A percentile compares a stretch with the other conserved stretches of the same genome.
Evolutionary conservation across 768 basidiomycete species (phyloP).

Genomic region (Russula compacta): DNA sequence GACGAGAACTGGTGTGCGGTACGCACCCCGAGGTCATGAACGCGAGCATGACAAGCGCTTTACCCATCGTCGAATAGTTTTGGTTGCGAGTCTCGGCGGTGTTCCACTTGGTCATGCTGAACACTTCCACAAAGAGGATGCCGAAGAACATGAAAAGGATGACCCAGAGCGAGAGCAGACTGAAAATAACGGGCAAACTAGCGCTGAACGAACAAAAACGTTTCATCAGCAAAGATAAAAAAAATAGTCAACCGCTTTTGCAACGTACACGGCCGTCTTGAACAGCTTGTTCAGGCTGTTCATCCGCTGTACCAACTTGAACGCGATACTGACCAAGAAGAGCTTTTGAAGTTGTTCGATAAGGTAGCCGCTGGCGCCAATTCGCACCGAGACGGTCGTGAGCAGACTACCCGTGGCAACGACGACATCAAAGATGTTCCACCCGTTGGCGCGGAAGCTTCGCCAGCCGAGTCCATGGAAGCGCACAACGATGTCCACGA

Average conservation of each 20-base stretch:
- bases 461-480: constrained; percentile 75
- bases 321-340: constrained; percentile 86
- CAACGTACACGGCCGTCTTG: constrained; percentile 87
- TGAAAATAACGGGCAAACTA: constrained; percentile 78
- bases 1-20: not conserved
- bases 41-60: constrained; percentile 77
- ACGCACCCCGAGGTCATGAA: constrained; percentile 90
- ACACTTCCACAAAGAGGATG: constrained; percentile 83
- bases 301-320: constrained; percentile 88
- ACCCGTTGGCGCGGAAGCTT: constrained; percentile 83
- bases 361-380: constrained; percentile 40
- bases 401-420: constrained; percentile 74
- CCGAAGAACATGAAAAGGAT: constrained; percentile 87
- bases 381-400: constrained; percentile 67
- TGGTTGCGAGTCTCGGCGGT: constrained; percentile 54
- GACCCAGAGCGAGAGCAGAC: constrained; percentile 80
- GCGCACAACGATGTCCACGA: constrained; percentile 70
- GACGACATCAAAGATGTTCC: constrained; percentile 87
- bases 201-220: constrained; percentile 38
- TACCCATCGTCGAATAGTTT: constrained; percentile 76
- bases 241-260: not conserved
- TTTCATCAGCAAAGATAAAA: not conserved
- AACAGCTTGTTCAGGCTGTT: constrained; percentile 89
- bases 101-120: constrained; percentile 82
- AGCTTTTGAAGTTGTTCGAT: constrained; percentile 73